A percentile compares a stretch with the other conserved stretches of the same genome.
Conservation (phyloP, 176 grass and related monocot species). For the Eremochloa ophiuroides region DNA sequence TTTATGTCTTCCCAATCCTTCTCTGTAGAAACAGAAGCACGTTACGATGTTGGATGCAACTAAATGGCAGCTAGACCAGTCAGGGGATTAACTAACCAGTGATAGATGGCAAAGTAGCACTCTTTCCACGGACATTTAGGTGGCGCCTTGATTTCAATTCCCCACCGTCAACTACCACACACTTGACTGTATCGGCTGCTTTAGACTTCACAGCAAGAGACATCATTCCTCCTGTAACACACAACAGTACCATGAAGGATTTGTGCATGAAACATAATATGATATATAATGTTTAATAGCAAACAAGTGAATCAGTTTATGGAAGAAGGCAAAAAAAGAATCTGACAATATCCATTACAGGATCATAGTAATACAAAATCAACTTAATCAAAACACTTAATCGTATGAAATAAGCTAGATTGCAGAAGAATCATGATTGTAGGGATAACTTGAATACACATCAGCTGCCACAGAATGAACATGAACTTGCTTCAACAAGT, state of each 20-base stretch:
- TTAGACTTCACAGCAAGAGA: conserved; percentile 78
- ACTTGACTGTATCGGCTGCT: conserved; percentile 77
- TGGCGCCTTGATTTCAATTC: conserved; percentile 97
- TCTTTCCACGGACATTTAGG: conserved; percentile 93
- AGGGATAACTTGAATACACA: not conserved
- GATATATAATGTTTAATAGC: not conserved
- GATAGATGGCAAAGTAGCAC: conserved; percentile 93
- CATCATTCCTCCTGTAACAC: conserved; percentile 89
- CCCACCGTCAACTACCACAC: conserved; percentile 85
- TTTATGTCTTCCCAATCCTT: conserved; percentile 99
- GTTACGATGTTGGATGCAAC: conserved; percentile 19
- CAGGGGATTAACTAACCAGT: conserved; percentile 52
- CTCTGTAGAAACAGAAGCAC: conserved; percentile 52
- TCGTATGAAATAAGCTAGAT: not conserved
- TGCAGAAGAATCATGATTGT: not conserved
- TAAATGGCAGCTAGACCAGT: conserved; percentile 11
- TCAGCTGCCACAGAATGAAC: not conserved
- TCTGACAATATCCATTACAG: not conserved
- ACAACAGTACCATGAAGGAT: conserved; percentile 15
- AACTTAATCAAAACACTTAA: not conserved
- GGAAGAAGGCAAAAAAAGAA: conserved; percentile 5
- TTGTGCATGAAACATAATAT: not conserved
- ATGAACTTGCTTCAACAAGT: not conserved
- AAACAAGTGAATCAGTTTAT: conserved; percentile 20
- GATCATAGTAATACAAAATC: not conserved